Conservation (phyloP, 1,284 basidiomycete genomes). For the Pascua guehoae region DNA sequence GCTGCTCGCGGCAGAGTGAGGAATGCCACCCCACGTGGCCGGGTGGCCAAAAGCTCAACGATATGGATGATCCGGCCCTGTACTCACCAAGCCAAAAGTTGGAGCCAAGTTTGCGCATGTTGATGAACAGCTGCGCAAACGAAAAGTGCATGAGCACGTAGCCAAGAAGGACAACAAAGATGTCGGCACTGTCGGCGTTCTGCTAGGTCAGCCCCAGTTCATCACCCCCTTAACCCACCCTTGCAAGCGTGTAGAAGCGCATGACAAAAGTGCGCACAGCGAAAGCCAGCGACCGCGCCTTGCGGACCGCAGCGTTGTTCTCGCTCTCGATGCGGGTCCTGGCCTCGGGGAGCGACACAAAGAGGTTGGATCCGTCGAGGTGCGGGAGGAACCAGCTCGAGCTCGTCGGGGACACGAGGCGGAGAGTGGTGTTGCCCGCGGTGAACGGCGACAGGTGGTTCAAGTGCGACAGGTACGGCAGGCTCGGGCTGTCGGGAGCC, state of each 20-base stretch:
- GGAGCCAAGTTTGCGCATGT: slow-evolving; percentile 79
- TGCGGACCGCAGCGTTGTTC: slow-evolving; percentile 63
- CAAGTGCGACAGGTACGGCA: slow-evolving; percentile 55
- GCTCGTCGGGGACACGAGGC: slow-evolving; percentile 19
- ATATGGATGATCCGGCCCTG: too few relatives aligned
- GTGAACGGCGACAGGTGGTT: slow-evolving; percentile 50
- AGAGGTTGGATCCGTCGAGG: slow-evolving; percentile 39
- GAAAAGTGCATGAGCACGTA: slow-evolving; percentile 95
- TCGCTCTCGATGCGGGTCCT: slow-evolving; percentile 44
- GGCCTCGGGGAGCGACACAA: slow-evolving; percentile 30
- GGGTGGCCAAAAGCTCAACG: not conserved
- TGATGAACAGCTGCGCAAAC: slow-evolving; percentile 83
- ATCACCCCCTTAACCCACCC: slow-evolving; percentile 55
- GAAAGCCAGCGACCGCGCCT: slow-evolving; percentile 79
- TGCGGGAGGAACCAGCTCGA: slow-evolving; percentile 40
- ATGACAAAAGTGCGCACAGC: slow-evolving; percentile 73
- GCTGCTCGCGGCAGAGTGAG: not conserved
- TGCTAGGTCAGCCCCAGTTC: slow-evolving; percentile 36
- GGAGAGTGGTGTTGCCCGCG: slow-evolving; percentile 34
- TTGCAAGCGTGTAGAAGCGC: slow-evolving; percentile 81
- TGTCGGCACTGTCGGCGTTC: slow-evolving; percentile 94
- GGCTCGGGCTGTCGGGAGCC: slow-evolving; percentile 55
- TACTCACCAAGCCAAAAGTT: slow-evolving; percentile 73
- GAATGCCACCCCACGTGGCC: not conserved
- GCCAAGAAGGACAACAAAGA: slow-evolving; percentile 89